Evolutionary conservation across 2,329 filamentous ascomycete genomes (phyloP), one percentile per base, ranked within the genome.

Genomic region (Fusarium sp.): DNA sequence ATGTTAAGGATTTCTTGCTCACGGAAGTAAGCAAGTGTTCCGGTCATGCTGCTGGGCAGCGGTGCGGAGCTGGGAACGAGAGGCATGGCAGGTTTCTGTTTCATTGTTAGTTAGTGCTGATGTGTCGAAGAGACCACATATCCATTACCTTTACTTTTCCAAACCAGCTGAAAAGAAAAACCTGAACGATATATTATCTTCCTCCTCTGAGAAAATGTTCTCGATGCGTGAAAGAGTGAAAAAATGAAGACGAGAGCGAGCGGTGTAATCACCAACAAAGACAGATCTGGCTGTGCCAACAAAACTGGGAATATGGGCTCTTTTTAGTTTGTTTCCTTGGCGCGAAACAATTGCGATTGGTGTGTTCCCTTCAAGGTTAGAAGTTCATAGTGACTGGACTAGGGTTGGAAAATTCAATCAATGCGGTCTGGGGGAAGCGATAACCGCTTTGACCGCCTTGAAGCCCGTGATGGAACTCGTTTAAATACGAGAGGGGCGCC

Each of bases 1-100:
- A 77, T 75, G 76, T 85, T 83, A 45, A 84, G 74, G 33, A 84
- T 76, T 49, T 73, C 62, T 67, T 76, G 47, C 74, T 72, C 63
- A 56, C 58, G 68, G 72, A 67, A 63, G 74, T 74, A 65, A 40
- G 70, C 60, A 58, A 72, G 55, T 8, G 67, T 64, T 35, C 33
- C 33, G 14, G 51, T 51, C 67, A 70, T 70, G 37, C 63, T 67
- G 67, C 54, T 46, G 17, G 63, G 58, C 58, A 70, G 66, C 31
- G 66, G 36, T 11, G 63, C 51, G 42, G 66, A 56, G 48, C 53
- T 67, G 40, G 67, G 67, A 52, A 67, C 66, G 63, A 69, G 66
- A 70, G 66, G 63, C 67, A 70, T 69, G n/a, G 56, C 37, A 66
- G 59, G 31, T 41, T 61, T 62, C 64, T 33, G 29, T 40, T 17